Evolutionary conservation across 2,329 filamentous ascomycete species (phyloP).

Genomic region (Fusarium haematococcum): DNA sequence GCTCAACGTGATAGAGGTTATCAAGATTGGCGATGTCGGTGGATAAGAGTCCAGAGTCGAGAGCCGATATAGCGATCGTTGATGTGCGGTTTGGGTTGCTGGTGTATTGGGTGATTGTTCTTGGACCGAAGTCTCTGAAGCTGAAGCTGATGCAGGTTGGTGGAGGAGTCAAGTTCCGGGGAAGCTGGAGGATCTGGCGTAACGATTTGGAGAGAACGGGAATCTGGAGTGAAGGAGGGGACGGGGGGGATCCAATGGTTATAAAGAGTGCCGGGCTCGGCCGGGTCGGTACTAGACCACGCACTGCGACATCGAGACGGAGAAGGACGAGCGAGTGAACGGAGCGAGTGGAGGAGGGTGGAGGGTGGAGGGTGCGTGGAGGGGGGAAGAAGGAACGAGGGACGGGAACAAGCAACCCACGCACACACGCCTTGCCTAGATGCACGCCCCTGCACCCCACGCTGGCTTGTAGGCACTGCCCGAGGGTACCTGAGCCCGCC

Average conservation of each 20-base stretch:
- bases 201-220: conserved; percentile 39
- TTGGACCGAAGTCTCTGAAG: conserved; percentile 15
- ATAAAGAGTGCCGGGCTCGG: conserved; percentile 51
- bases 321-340: conserved; percentile 32
- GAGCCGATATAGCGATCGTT: conserved; percentile 20
- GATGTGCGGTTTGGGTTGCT: conserved; percentile 9
- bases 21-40: conserved; percentile 13
- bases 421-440: conserved; percentile 3
- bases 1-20: conserved; percentile 19
- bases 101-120: conserved; percentile 1
- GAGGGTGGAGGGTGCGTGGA: conserved; percentile 11
- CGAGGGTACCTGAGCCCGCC: conserved; percentile 41
- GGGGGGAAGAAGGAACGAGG: conserved; percentile 33
- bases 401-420: conserved; percentile 31
- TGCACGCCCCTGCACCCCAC: conserved; percentile 31
- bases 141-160: conserved; percentile 23
- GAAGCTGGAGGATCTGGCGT: conserved; percentile 42
- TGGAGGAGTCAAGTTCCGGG: conserved; percentile 39
- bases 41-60: conserved; percentile 13
- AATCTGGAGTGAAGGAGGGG: conserved; percentile 45
- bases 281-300: conserved; percentile 46
- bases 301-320: conserved; percentile 36
- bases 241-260: conserved; percentile 45
- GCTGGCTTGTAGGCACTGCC: conserved; percentile 32
- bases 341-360: conserved; percentile 36